Evolutionary conservation across 495 filamentous ascomycete species (phyloP).

Genomic region (Xylaria intraflava): DNA sequence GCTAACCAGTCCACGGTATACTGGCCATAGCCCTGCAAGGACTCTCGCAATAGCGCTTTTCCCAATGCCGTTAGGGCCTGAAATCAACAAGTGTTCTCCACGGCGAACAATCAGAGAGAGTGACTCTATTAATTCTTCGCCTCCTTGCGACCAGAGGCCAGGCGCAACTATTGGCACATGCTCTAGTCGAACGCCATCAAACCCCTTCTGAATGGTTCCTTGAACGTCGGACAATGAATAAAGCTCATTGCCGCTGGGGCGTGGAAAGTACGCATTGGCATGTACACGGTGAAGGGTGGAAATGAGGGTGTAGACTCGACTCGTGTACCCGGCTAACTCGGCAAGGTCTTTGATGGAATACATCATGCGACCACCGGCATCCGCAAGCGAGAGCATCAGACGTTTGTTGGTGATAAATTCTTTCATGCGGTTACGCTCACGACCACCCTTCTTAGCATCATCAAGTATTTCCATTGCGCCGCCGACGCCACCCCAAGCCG

Average conservation of each 20-base stretch:
- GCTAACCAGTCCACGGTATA: slow-evolving; percentile 84
- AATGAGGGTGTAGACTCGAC: slow-evolving; percentile 90
- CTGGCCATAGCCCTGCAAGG: slow-evolving; percentile 90
- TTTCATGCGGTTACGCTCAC: slow-evolving; percentile 84
- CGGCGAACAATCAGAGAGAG: slow-evolving; percentile 80
- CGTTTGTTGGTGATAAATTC: slow-evolving; percentile 99
- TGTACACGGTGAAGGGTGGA: slow-evolving; percentile 91
- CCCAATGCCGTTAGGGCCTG: slow-evolving; percentile 90
- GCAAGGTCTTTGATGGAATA: slow-evolving; percentile 98
- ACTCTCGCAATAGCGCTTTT: slow-evolving; percentile 87
- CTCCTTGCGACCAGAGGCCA: slow-evolving; percentile 71
- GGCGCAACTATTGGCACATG: slow-evolving; percentile 91
- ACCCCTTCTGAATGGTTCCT: slow-evolving; percentile 87
- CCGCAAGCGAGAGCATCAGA: slow-evolving; percentile 93
- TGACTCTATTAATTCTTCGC: slow-evolving; percentile 83
- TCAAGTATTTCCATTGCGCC: slow-evolving; percentile 58
- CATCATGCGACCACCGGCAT: slow-evolving; percentile 98
- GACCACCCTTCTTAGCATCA: slow-evolving; percentile 39
- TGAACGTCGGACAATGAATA: slow-evolving; percentile 87
- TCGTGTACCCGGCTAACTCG: slow-evolving; percentile 91
- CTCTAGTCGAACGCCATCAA: slow-evolving; percentile 89
- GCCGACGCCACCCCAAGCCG: slow-evolving; percentile 83
- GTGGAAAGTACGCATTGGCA: slow-evolving; percentile 74
- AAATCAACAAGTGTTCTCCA: slow-evolving; percentile 90
- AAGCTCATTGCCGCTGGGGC: slow-evolving; percentile 63